These are phyloP conservation scores for Salvia splendens DNA, from an alignment of 257 asterid genomes.

Conservation along the genomic window DNA sequence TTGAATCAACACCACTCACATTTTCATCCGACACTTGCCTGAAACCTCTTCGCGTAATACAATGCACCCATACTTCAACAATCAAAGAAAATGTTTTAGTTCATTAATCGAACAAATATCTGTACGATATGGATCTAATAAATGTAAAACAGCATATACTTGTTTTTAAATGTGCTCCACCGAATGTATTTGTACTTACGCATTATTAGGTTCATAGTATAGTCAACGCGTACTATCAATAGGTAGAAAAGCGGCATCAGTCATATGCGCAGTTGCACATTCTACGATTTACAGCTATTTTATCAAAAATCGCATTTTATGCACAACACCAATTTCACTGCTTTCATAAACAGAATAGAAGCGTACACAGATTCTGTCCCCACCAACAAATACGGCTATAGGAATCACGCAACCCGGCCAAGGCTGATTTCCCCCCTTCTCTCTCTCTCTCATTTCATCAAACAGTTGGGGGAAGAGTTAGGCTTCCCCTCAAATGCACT, in stretches of 20 bases:
- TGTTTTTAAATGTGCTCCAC: too few relatives aligned
- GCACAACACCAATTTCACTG: neutral
- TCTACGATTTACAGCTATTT: slow-evolving; percentile 27
- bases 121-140: too few relatives aligned
- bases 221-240: too few relatives aligned
- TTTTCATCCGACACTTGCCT: too few relatives aligned
- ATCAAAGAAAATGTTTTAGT: too few relatives aligned
- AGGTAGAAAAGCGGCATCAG: neutral
- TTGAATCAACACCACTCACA: too few relatives aligned
- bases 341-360: slow-evolving; percentile 3
- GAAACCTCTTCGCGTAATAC: too few relatives aligned
- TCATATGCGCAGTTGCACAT: neutral
- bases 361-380: slow-evolving; percentile 16
- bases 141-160: too few relatives aligned
- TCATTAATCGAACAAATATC: too few relatives aligned
- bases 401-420: slow-evolving; percentile 12
- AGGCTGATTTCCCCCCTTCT: slow-evolving; percentile 9
- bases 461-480: slow-evolving; percentile 25
- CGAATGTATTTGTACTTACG: neutral
- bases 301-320: neutral
- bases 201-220: neutral
- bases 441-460: slow-evolving; percentile 35
- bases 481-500: slow-evolving; percentile 31
- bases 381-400: slow-evolving; percentile 22
- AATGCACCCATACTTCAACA: too few relatives aligned